Evolutionary conservation across 148 eudicot species (phyloP).

Genomic region (Rhododendron williamsianum): DNA sequence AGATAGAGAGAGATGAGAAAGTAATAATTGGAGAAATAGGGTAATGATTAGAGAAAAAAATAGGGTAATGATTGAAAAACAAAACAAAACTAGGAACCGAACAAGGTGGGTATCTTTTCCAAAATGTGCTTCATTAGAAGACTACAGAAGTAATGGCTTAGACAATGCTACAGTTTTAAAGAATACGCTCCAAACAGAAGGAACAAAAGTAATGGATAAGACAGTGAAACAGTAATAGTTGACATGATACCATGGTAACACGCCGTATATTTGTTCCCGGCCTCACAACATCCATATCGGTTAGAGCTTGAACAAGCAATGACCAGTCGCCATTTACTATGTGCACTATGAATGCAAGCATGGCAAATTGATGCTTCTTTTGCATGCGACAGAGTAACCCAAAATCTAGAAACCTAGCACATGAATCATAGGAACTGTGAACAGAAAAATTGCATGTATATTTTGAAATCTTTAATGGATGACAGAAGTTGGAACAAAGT

Average conservation of each 20-base stretch:
- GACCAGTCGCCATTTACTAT: conserved; percentile 97
- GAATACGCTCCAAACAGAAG: background rate
- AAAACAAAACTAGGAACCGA: no score
- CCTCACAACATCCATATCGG: conserved; percentile 73
- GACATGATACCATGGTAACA: conserved; percentile 68
- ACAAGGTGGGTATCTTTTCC: background rate
- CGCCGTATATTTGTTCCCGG: conserved; percentile 73
- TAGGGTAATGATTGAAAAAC: no score
- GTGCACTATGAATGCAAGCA: conserved; percentile 93
- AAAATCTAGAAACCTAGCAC: conserved; percentile 83
- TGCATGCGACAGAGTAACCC: conserved; percentile 95
- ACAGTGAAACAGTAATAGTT: background rate
- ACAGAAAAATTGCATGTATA: background rate
- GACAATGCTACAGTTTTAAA: background rate
- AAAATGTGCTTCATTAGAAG: background rate
- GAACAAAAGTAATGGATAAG: background rate
- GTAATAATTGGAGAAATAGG: no score
- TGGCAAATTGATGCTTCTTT: conserved; percentile 91
- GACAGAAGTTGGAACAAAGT: background rate
- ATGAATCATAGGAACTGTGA: conserved; percentile 8
- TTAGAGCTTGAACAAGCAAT: conserved; percentile 76
- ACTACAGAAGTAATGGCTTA: background rate
- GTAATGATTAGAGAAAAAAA: no score
- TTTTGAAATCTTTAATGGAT: background rate
- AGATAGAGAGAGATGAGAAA: no score